These are phyloP conservation scores for Globisporangium parvum DNA, from an alignment of 352 stramenopile species.

Conservation along the genomic window DNA sequence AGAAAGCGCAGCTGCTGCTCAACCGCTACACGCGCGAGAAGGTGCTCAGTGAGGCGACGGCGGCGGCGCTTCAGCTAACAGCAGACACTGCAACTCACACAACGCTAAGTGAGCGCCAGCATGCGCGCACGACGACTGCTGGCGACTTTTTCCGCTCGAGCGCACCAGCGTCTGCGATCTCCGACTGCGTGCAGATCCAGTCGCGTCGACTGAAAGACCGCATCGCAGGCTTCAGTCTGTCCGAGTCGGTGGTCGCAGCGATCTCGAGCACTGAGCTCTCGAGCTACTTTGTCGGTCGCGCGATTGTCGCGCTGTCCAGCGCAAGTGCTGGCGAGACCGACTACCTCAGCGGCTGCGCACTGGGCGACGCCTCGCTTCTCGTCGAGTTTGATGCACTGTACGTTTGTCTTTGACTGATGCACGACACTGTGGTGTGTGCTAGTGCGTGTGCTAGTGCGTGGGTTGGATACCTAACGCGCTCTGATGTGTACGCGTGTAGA, in stretches of 20 bases:
- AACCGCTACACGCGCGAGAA: constrained; percentile 15
- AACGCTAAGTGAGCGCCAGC: not conserved
- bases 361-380: constrained; percentile 11
- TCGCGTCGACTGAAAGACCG: constrained; percentile 29
- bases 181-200: constrained; percentile 25
- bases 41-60: not conserved
- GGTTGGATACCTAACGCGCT: not conserved
- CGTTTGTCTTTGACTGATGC: not conserved
- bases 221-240: constrained; percentile 27
- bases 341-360: constrained; percentile 15
- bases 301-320: constrained; percentile 22
- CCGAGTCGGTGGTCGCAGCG: constrained; percentile 14
- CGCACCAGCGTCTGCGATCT: constrained; percentile 15
- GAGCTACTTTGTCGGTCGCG: constrained; percentile 32
- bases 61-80: not conserved
- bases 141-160: constrained; percentile 29
- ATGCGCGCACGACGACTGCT: constrained; percentile 6
- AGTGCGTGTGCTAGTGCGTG: too few relatives aligned
- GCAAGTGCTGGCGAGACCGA: constrained; percentile 11
- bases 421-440: too few relatives aligned
- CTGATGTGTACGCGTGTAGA: not conserved
- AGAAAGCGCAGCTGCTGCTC: constrained; percentile 28
- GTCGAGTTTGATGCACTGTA: constrained; percentile 13
- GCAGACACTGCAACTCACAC: not conserved
- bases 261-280: constrained; percentile 19